A percentile compares a stretch with the other conserved stretches of the same genome.
phyloP scores from a whole-genome alignment of 2,329 filamentous ascomycete genomes.

The Botrytis tulipae region DNA sequence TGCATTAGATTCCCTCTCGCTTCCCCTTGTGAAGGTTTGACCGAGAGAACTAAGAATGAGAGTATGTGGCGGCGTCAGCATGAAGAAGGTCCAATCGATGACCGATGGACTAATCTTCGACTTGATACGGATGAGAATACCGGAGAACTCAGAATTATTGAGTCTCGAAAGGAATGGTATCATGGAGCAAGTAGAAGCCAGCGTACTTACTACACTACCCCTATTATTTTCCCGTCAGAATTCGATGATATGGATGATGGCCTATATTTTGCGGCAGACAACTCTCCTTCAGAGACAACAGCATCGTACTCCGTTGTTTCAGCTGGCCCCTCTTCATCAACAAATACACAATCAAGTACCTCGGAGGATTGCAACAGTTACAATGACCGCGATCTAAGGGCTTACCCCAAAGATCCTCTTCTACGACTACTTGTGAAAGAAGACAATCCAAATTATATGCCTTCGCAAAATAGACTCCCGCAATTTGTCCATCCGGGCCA shows the following conservation, averaged over 20 bases:
- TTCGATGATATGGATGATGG: slow-evolving; percentile 23
- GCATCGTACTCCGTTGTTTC: not conserved
- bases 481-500: slow-evolving; percentile 51
- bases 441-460: slow-evolving; percentile 42
- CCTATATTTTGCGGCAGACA: not conserved
- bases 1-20: slow-evolving; percentile 61
- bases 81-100: slow-evolving; percentile 68
- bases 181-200: slow-evolving; percentile 55
- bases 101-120: slow-evolving; percentile 68
- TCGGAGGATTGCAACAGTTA: not conserved
- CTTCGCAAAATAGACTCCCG: slow-evolving; percentile 41
- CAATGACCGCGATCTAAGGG: slow-evolving; percentile 18
- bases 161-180: slow-evolving; percentile 68
- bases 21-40: slow-evolving; percentile 41
- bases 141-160: slow-evolving; percentile 59
- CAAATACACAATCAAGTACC: not conserved
- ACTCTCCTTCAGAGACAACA: slow-evolving; percentile 14
- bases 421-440: slow-evolving; percentile 29
- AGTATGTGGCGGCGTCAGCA: slow-evolving; percentile 65
- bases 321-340: not conserved
- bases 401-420: slow-evolving; percentile 33
- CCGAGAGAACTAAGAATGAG: slow-evolving; percentile 46
- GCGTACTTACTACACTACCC: slow-evolving; percentile 64
- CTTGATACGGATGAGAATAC: slow-evolving; percentile 60
- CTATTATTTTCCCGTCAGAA: slow-evolving; percentile 45